Base-by-base conservation (phyloP, 345 rosid genomes). In the Populus alba region DNA sequence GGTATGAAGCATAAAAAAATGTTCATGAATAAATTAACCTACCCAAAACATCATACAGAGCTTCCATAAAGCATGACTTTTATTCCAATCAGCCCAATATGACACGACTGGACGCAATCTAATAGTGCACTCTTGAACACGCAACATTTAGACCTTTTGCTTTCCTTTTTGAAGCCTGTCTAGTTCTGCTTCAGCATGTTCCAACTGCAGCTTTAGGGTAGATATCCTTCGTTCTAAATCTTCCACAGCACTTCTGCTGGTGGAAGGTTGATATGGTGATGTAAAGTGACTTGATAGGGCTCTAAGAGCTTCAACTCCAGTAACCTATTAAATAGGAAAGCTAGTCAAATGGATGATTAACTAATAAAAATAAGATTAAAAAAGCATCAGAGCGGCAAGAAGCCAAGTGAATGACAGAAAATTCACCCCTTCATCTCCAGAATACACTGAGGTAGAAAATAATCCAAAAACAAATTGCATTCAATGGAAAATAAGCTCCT, bases 221-320 rank as follows among this genome's bases (percentile, higher is more conserved):
- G 87, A 74, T 62, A 94, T 80, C 83, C 84, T 91, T 80, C 33
- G 81, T 80, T 90, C 92, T 81, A 91, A 81, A 41, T 79, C 90
- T 85, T 92, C 97, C 45, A 85, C 87, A 12, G 88, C 78, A 70
- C 80, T 86, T 79, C 76, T 81, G 62, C 75, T 39, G 8, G 74
- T 68, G 23, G 87, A 61, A 53, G 98, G 90, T 77, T 90, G 85
- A 84, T 91, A 91, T 0, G 94, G 92, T 7, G 86, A 71, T 76
- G 89, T 47, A 83, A 97, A 94, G 71, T 83, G 87, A 47, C 41
- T 76, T 35, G 99, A 97, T 80, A 97, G 91, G 15, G 87, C 86
- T 78, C 91, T 89, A 57, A 97, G 90, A 77, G 98, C 93, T 83
- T 91, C 94, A n/a, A 92, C 92, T 61, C 98, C 98, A 45, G 99